These are phyloP conservation scores for Suillus weaverae DNA, from an alignment of 768 basidiomycete species.

Conservation along the genomic window DNA sequence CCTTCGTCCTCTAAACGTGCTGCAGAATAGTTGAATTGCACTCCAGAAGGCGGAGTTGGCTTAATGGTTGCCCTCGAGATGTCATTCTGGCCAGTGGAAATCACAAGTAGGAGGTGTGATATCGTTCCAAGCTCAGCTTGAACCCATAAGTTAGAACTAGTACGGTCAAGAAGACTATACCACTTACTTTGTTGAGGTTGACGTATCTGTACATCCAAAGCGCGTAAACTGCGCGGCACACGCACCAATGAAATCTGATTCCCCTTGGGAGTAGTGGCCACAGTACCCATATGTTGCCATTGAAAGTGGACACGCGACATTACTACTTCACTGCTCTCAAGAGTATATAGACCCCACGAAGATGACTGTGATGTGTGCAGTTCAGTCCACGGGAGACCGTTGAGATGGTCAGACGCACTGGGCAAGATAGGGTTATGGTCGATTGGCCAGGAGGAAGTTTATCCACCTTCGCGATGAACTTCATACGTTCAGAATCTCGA, in stretches of 20 bases:
- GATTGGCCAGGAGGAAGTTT: constrained; percentile 61
- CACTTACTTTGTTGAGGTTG: constrained; percentile 47
- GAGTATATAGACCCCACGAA: constrained; percentile 63
- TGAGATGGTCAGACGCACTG: constrained; percentile 48
- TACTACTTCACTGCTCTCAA: constrained; percentile 68
- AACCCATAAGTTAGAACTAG: constrained; percentile 12
- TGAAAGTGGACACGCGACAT: constrained; percentile 66
- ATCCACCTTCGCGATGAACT: constrained; percentile 46
- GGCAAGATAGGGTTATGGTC: constrained; percentile 59
- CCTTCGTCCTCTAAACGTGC: constrained; percentile 40
- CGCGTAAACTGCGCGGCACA: constrained; percentile 61
- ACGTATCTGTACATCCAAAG: constrained; percentile 61
- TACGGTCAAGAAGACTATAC: constrained; percentile 19
- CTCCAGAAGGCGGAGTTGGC: constrained; percentile 54
- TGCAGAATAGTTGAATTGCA: constrained; percentile 45
- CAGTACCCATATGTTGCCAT: constrained; percentile 49
- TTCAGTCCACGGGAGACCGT: constrained; percentile 6
- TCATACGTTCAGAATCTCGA: constrained; percentile 60
- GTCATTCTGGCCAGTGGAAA: constrained; percentile 72
- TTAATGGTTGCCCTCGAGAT: constrained; percentile 54
- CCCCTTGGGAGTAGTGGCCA: constrained; percentile 24
- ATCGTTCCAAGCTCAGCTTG: constrained; percentile 67
- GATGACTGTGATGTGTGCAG: constrained; percentile 51
- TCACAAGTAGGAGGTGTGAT: constrained; percentile 50
- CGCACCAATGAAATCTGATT: constrained; percentile 47